A percentile compares a stretch with the other conserved stretches of the same genome.
phyloP scores from a whole-genome alignment of 331 rosid species.

The Quercus lobata region DNA sequence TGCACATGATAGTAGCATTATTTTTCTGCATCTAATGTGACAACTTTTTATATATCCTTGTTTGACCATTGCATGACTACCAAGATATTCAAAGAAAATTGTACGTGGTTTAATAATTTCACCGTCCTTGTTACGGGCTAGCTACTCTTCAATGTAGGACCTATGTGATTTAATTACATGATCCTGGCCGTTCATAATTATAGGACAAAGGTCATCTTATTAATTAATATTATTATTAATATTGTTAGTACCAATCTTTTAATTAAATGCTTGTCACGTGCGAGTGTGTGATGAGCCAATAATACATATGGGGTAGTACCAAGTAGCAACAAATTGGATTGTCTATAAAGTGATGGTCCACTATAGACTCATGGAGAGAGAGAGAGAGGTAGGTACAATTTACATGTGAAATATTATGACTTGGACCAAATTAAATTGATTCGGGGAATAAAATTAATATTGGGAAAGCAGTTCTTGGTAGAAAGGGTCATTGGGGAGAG shows the following conservation, averaged over 20 bases:
- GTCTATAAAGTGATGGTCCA: background rate
- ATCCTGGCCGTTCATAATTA: no score
- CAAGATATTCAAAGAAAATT: no score
- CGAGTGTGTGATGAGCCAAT: background rate
- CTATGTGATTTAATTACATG: background rate
- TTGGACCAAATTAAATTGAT: no score
- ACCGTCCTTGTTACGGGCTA: no score
- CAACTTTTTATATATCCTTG: background rate
- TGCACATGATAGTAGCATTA: background rate
- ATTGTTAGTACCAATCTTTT: no score
- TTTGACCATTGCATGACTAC: background rate
- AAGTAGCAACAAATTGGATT: background rate
- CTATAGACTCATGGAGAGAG: no score
- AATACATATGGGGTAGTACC: background rate
- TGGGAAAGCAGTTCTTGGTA: no score
- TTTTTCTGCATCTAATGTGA: background rate
- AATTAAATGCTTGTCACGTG: no score
- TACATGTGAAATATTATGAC: no score
- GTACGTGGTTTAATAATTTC: background rate
- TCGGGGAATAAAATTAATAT: no score
- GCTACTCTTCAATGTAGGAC: background rate
- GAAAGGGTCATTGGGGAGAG: no score
- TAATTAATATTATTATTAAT: background rate
- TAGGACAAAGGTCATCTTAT: background rate
- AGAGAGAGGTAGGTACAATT: no score